phyloP scores from a whole-genome alignment of 1,139 yeast genomes.

The Suhomyces yuchorum region DNA sequence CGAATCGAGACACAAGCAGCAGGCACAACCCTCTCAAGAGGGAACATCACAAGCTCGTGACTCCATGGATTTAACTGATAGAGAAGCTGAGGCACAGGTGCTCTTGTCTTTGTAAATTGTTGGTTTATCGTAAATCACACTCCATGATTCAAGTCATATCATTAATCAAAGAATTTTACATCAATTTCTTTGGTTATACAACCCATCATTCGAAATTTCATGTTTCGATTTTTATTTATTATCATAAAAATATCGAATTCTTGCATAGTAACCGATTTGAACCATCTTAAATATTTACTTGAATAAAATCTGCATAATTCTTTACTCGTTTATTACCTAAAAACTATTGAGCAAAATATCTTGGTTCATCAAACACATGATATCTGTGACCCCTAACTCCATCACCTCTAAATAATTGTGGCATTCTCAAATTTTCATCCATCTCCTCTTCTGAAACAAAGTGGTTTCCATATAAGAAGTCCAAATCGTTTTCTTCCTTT shows the following conservation, averaged over 20 bases:
- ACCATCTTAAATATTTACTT: background rate
- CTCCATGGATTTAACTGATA: constrained; percentile 6
- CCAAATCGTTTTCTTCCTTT: constrained; percentile 37
- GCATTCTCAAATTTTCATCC: constrained; percentile 71
- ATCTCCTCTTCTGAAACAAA: constrained; percentile 59
- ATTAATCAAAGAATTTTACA: background rate
- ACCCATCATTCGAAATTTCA: background rate
- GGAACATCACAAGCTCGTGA: background rate
- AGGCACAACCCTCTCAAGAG: background rate
- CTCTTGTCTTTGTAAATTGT: constrained; percentile 4
- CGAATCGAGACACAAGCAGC: constrained; percentile 17
- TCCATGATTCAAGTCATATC: background rate
- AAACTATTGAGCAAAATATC: constrained; percentile 59
- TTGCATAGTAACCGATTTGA: no score
- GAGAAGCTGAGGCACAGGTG: constrained; percentile 16
- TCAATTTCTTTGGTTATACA: background rate
- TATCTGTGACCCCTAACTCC: constrained; percentile 93
- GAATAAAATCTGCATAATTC: background rate
- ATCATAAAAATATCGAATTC: background rate
- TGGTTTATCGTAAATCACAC: no score
- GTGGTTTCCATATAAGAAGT: constrained; percentile 55
- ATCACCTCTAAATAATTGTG: constrained; percentile 80
- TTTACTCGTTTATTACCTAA: background rate
- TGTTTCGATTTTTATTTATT: background rate
- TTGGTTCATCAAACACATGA: constrained; percentile 90